Base-by-base conservation (phyloP, 352 stramenopile species). In the Blastocystis sp. region DNA sequence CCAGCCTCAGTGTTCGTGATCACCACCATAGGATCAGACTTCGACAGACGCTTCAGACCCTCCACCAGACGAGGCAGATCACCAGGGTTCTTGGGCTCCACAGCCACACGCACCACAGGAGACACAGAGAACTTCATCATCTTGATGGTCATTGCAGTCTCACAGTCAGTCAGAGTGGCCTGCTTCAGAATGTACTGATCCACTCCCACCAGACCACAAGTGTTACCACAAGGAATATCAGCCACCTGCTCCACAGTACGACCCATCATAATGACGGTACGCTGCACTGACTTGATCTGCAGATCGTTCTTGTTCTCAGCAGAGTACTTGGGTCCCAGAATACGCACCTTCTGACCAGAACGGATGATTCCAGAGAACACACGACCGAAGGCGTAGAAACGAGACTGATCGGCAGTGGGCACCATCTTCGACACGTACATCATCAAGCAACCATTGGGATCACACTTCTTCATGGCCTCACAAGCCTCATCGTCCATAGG, bases 391-490 rank as follows among this genome's bases (percentile, higher is more conserved):
- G 96, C 97, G 92, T 99, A 99, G 95, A 99, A 99, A 91, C 97
- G 95, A 84, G 96, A 96, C 93, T 99, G 97, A 92, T 98, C 97
- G 44, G 92, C 94, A 70, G 97, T 98, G 90, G 97, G 97, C 90
- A 99, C 96, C 97, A 99, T 99, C 95, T 99, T 99, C 24, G 96
- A 99, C 90, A 99, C 95, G 94, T 99, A 99, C 97, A 99, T 99
- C 92, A 98, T 98, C 27, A 99, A 92, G 73, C 96, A 96, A 89
- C 96, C 96, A 91, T 96, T 96, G 81, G 97, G 97, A 92, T 99
- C 96, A 90, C 97, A 99, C 90, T 96, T 98, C 76, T 96, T 94
- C 92, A 99, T 99, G 90, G 96, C 96, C 87, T 94, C 95, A 90
- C 96, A 96, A 81, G 95, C 98, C 90, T 97, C 95, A 91, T 99